Conservation (phyloP, 768 basidiomycete species). For the Russula compacta region DNA sequence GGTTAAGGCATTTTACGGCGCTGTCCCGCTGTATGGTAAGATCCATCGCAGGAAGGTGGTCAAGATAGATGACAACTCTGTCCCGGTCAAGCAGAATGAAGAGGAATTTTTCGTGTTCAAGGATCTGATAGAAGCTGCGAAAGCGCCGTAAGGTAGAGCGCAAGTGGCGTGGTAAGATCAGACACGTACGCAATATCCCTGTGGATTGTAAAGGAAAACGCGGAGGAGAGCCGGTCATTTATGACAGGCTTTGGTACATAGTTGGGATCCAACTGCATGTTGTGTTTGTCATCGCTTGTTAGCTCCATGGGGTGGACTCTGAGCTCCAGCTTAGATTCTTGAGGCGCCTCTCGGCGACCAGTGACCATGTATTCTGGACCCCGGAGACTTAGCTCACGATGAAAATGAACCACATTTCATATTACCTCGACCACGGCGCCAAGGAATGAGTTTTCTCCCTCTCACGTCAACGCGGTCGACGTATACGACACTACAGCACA, state of each 20-base stretch:
- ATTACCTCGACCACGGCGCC: conserved; percentile 2
- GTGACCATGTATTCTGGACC: conserved; percentile 7
- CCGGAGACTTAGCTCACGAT: too few relatives aligned
- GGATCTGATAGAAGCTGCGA: conserved; percentile 10
- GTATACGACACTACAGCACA: background rate
- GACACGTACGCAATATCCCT: conserved; percentile 1
- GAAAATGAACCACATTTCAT: background rate
- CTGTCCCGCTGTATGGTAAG: background rate
- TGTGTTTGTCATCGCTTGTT: conserved; percentile 6
- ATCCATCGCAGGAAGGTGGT: background rate
- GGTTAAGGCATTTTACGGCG: conserved; percentile 25
- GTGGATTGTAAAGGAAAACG: conserved; percentile 1
- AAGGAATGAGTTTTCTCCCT: background rate
- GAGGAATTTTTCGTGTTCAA: conserved; percentile 10
- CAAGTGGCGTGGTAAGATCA: background rate
- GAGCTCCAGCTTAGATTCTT: background rate
- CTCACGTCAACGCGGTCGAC: background rate
- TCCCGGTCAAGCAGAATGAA: conserved; percentile 4
- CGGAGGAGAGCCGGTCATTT: background rate
- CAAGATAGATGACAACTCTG: conserved; percentile 12
- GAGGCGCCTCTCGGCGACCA: background rate
- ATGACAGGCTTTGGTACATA: conserved; percentile 8
- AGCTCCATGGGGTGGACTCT: background rate
- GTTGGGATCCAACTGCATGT: conserved; percentile 6
- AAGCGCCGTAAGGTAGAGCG: background rate